phyloP scores from a whole-genome alignment of 805 yeast species.

The Yueomyces sinensis region DNA sequence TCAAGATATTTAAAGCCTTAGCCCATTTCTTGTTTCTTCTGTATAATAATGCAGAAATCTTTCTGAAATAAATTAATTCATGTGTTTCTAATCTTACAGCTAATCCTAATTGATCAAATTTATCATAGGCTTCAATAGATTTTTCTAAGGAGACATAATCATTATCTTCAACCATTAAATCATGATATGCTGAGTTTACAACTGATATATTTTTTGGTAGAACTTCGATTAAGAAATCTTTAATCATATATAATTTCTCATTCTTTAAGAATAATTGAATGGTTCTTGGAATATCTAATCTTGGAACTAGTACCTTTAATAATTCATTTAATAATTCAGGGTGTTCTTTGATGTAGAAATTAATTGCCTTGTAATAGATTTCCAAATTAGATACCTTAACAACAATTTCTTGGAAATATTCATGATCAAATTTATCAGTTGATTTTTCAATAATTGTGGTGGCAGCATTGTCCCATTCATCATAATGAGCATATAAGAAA shows the following conservation, averaged over 20 bases:
- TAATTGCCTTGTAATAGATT: slow-evolving; percentile 93
- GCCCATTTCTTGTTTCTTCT: slow-evolving; percentile 89
- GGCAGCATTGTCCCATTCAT: slow-evolving; percentile 98
- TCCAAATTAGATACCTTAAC: slow-evolving; percentile 94
- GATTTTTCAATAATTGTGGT: slow-evolving; percentile 92
- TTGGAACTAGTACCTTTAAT: slow-evolving; percentile 70
- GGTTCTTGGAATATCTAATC: slow-evolving; percentile 88
- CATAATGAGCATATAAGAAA: slow-evolving; percentile 94
- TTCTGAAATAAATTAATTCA: slow-evolving; percentile 83
- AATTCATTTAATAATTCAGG: slow-evolving; percentile 84
- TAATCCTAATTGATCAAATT: slow-evolving; percentile 83
- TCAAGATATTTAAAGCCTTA: slow-evolving; percentile 78
- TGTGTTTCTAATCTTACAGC: slow-evolving; percentile 91
- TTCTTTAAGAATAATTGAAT: slow-evolving; percentile 90
- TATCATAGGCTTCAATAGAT: slow-evolving; percentile 79
- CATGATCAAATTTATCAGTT: slow-evolving; percentile 85
- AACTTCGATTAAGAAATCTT: slow-evolving; percentile 87
- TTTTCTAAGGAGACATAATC: slow-evolving; percentile 82
- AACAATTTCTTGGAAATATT: slow-evolving; percentile 85
- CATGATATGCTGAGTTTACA: slow-evolving; percentile 93
- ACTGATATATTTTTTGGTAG: slow-evolving; percentile 80
- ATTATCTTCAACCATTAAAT: slow-evolving; percentile 88
- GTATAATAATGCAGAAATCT: slow-evolving; percentile 87
- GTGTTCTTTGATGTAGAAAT: slow-evolving; percentile 84
- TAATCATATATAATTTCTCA: slow-evolving; percentile 90